phyloP scores from a whole-genome alignment of 2,329 filamentous ascomycete genomes.

The Ceratocystis huliohia region DNA sequence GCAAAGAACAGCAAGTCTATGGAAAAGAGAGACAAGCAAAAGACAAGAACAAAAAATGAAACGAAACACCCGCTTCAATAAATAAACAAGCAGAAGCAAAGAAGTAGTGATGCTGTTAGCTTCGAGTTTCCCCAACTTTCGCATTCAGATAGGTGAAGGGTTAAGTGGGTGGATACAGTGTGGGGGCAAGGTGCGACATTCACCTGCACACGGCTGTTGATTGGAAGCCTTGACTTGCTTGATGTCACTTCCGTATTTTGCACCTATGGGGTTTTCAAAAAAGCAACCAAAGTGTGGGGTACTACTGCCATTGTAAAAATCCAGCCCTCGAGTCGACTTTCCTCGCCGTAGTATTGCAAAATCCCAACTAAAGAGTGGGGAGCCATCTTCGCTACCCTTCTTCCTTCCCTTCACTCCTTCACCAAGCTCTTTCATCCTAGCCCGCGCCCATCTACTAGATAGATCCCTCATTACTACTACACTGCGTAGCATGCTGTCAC shows the following conservation, averaged over 20 bases:
- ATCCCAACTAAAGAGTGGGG: not conserved
- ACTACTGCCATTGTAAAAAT: too few species aligned
- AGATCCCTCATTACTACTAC: not conserved
- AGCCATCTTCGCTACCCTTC: not conserved
- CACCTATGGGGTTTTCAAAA: not conserved
- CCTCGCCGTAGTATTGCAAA: not conserved
- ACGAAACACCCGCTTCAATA: not conserved
- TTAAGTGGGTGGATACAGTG: not conserved
- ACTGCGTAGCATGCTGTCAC: not conserved
- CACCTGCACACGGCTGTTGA: not conserved
- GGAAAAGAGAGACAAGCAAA: not conserved
- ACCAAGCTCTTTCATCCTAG: not conserved
- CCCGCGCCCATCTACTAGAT: not conserved
- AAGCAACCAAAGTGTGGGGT: not conserved
- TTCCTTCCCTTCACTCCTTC: too few species aligned
- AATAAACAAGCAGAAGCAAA: not conserved
- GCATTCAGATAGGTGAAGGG: not conserved
- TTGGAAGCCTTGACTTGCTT: not conserved
- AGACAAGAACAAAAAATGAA: not conserved
- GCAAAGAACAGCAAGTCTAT: not conserved
- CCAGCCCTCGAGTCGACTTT: too few species aligned
- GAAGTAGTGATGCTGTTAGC: not conserved
- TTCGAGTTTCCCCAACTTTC: not conserved
- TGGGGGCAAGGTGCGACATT: not conserved
- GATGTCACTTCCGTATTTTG: not conserved